Evolutionary conservation across 306 rosid species (phyloP).

Genomic region (Chamaecrista fasciculata): DNA sequence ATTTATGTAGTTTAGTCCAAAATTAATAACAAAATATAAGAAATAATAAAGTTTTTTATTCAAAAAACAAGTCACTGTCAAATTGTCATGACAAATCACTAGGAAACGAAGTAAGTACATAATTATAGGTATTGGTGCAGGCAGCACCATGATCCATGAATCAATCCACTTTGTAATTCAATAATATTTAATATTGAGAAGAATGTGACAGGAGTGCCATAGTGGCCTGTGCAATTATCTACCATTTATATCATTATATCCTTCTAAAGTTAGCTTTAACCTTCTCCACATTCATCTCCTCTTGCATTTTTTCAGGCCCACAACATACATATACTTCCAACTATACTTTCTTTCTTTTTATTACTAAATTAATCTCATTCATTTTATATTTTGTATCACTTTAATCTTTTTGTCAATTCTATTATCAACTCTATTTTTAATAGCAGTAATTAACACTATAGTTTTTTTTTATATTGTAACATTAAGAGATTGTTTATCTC

Average conservation of each 20-base stretch:
- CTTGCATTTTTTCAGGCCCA: slow-evolving; percentile 30
- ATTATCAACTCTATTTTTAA: no score
- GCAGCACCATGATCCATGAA: slow-evolving; percentile 12
- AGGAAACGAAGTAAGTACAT: neutral
- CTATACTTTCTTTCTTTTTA: neutral
- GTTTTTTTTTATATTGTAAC: no score
- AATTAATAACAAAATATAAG: no score
- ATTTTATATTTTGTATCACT: no score
- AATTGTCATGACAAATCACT: slow-evolving; percentile 27
- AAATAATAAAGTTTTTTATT: no score
- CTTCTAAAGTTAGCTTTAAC: slow-evolving; percentile 21
- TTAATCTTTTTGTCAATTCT: no score
- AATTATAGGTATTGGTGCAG: slow-evolving; percentile 24
- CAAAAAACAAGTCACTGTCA: no score
- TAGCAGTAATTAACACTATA: no score
- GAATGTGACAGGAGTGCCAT: slow-evolving; percentile 46
- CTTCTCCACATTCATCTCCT: slow-evolving; percentile 32
- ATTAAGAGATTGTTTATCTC: no score
- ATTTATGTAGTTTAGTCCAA: no score
- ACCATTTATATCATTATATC: slow-evolving; percentile 2
- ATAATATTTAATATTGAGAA: slow-evolving; percentile 34
- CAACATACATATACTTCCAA: no score
- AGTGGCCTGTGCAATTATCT: slow-evolving; percentile 30
- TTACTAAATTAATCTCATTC: neutral
- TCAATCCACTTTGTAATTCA: slow-evolving; percentile 33